Percentiles rank a stretch among this genome's conserved stretches.
Conservation (phyloP, 768 basidiomycete species). For the Naganishia vaughanmartiniae region DNA sequence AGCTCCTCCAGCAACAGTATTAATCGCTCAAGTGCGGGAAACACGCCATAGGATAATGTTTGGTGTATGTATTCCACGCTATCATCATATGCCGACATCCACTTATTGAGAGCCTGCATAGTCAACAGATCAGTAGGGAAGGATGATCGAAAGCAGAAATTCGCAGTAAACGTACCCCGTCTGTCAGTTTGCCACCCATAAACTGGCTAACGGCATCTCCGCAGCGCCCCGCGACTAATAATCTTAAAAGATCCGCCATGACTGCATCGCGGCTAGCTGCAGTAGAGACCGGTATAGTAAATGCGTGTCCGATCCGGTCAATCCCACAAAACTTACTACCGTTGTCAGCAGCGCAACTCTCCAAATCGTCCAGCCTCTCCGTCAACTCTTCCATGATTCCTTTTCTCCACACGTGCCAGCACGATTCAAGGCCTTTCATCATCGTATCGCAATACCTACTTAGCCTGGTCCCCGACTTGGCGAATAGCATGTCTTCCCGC, state of each 20-base stretch:
- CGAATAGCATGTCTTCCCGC: conserved; percentile 21
- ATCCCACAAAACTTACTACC: neutral
- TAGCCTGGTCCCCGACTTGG: neutral
- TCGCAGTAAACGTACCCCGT: conserved; percentile 4
- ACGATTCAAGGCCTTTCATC: conserved; percentile 15
- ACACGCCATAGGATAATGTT: conserved; percentile 11
- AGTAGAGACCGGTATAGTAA: neutral
- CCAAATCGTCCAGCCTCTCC: conserved; percentile 13
- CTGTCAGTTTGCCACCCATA: conserved; percentile 25
- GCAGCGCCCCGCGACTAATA: conserved; percentile 17
- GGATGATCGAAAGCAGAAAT: neutral
- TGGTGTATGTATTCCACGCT: conserved; percentile 21
- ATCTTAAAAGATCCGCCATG: conserved; percentile 20
- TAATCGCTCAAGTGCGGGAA: conserved; percentile 25
- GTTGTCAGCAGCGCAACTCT: conserved; percentile 16
- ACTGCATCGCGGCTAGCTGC: conserved; percentile 17
- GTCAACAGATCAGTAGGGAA: neutral
- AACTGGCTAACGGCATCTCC: conserved; percentile 23
- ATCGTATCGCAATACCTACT: conserved; percentile 16
- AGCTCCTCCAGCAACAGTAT: conserved; percentile 26
- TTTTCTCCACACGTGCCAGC: conserved; percentile 17
- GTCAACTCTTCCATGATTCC: conserved; percentile 17
- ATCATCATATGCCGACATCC: conserved; percentile 20
- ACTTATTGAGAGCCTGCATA: conserved; percentile 6
- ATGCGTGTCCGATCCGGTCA: no score